phyloP scores from a whole-genome alignment of 192 early-diverging fungal species.

The Coemansia sp. region DNA sequence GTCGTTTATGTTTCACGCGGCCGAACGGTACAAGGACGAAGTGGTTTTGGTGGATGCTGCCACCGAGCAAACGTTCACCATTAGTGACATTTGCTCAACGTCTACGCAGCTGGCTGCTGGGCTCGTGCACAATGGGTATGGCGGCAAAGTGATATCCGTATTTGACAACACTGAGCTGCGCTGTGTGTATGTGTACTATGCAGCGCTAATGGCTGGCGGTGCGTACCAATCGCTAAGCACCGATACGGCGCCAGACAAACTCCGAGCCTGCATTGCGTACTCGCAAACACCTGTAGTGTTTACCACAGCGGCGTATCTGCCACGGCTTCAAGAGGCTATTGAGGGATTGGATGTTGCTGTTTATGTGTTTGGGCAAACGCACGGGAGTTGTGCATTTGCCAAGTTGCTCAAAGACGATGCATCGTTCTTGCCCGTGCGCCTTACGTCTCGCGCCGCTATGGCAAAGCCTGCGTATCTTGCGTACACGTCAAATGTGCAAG shows the following conservation, averaged over 20 bases:
- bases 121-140: slow-evolving; percentile 20
- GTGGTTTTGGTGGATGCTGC: slow-evolving; percentile 42
- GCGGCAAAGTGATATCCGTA: slow-evolving; percentile 33
- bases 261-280: slow-evolving; percentile 23
- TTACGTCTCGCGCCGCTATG: slow-evolving; percentile 38
- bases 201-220: slow-evolving; percentile 46
- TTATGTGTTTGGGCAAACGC: slow-evolving; percentile 21
- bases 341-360: slow-evolving; percentile 17
- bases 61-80: slow-evolving; percentile 36
- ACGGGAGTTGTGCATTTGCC: slow-evolving; percentile 8
- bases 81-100: slow-evolving; percentile 35
- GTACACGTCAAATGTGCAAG: slow-evolving; percentile 15
- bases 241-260: slow-evolving; percentile 7
- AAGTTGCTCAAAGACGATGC: slow-evolving; percentile 41
- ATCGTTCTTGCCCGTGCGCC: slow-evolving; percentile 38
- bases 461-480: slow-evolving; percentile 40
- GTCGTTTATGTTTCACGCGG: slow-evolving; percentile 41
- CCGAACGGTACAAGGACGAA: slow-evolving; percentile 28
- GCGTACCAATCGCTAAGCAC: slow-evolving; percentile 49
- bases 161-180: slow-evolving; percentile 39
- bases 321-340: slow-evolving; percentile 13
- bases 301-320: slow-evolving; percentile 19
- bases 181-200: slow-evolving; percentile 48
- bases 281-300: slow-evolving; percentile 35
- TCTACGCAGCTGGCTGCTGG: slow-evolving; percentile 41